phyloP scores from a whole-genome alignment of 2,329 filamentous ascomycete species.

The Penicillium vulpinum region DNA sequence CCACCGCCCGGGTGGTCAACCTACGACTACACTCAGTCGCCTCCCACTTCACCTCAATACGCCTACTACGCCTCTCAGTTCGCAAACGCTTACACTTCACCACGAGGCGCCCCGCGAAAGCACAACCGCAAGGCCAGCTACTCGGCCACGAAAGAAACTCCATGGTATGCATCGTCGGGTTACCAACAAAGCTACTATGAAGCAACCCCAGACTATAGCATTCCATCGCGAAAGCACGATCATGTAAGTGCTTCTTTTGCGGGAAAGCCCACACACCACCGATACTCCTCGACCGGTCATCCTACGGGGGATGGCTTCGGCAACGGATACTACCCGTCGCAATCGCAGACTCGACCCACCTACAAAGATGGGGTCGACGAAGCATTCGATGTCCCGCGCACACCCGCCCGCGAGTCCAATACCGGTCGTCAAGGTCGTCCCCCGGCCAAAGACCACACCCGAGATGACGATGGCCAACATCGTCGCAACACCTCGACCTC shows the following conservation, averaged over 20 bases:
- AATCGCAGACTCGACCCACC: constrained; percentile 54
- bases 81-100: constrained; percentile 50
- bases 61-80: constrained; percentile 57
- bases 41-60: constrained; percentile 54
- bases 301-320: constrained; percentile 32
- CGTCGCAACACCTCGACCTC: constrained; percentile 35
- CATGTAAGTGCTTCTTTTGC: constrained; percentile 65
- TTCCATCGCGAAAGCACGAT: constrained; percentile 57
- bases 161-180: constrained; percentile 50
- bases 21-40: constrained; percentile 51
- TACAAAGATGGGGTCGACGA: constrained; percentile 59
- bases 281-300: constrained; percentile 49
- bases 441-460: constrained; percentile 23
- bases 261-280: constrained; percentile 42
- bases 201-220: constrained; percentile 50
- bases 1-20: constrained; percentile 51
- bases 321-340: constrained; percentile 27
- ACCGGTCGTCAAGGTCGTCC: constrained; percentile 24
- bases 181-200: constrained; percentile 51
- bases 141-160: constrained; percentile 44
- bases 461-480: constrained; percentile 18
- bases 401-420: constrained; percentile 50
- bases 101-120: constrained; percentile 45
- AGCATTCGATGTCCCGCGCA: constrained; percentile 50
- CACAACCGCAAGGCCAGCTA: constrained; percentile 61